Evolutionary conservation across 345 rosid genomes (phyloP).

Genomic region (Conringia planisiliqua): DNA sequence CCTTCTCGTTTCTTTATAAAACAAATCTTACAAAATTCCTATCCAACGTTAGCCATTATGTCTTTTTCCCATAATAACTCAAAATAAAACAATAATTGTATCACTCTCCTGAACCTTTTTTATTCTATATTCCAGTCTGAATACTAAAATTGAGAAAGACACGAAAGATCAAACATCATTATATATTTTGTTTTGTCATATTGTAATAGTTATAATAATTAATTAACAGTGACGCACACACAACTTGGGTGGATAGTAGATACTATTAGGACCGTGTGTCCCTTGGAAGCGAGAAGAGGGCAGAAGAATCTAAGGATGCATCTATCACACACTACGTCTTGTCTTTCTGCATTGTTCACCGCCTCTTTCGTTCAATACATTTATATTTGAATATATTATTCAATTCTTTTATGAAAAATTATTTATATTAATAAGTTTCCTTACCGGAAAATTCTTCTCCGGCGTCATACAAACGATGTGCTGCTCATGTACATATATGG

Average conservation of each 20-base stretch:
- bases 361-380: not conserved
- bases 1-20: not conserved
- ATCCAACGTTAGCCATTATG: slow-evolving; percentile 26
- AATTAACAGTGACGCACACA: slow-evolving; percentile 19
- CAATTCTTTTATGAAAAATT: not conserved
- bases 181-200: slow-evolving; percentile 1
- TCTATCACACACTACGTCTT: not conserved
- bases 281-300: slow-evolving; percentile 27
- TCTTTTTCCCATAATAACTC: slow-evolving; percentile 14
- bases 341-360: not conserved
- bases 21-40: not conserved
- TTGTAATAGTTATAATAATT: slow-evolving; percentile 5
- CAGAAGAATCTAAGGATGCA: slow-evolving; percentile 18
- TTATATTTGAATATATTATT: not conserved
- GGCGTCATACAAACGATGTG: not conserved
- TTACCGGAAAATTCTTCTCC: not conserved
- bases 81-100: not conserved
- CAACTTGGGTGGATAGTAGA: slow-evolving; percentile 22
- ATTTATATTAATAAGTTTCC: not conserved
- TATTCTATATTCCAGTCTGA: not conserved
- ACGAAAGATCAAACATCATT: slow-evolving; percentile 7
- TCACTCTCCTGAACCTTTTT: slow-evolving; percentile 14
- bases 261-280: slow-evolving; percentile 10
- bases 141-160: not conserved
- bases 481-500: not conserved